Evolutionary conservation across 2,329 filamentous ascomycete genomes (phyloP).

Genomic region (Nigrograna mackinnonii): DNA sequence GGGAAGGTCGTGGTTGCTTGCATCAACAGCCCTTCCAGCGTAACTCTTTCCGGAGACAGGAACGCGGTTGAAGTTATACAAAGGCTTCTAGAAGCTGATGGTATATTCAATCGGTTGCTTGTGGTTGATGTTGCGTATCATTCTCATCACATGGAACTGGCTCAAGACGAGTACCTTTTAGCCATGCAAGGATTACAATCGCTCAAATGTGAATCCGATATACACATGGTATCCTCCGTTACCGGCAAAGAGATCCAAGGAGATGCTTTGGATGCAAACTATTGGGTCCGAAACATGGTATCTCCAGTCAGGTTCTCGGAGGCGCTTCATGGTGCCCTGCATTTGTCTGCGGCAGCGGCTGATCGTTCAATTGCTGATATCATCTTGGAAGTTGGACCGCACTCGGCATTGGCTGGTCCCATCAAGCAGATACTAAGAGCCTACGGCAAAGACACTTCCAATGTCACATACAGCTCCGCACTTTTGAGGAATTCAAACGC

Average conservation of each 20-base stretch:
- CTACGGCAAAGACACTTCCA: conserved; percentile 11
- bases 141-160: conserved; percentile 45
- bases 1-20: conserved; percentile 18
- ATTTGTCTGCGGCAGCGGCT: conserved; percentile 13
- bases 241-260: background rate
- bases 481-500: conserved; percentile 9
- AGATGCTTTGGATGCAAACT: conserved; percentile 14
- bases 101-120: conserved; percentile 44
- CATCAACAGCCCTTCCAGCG: conserved; percentile 13
- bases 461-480: conserved; percentile 11
- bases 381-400: conserved; percentile 9
- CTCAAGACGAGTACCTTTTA: conserved; percentile 29
- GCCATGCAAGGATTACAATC: conserved; percentile 3
- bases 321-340: conserved; percentile 6
- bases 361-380: conserved; percentile 15
- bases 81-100: conserved; percentile 16
- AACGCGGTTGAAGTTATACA: conserved; percentile 3
- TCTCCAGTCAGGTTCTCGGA: conserved; percentile 17
- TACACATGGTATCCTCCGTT: conserved; percentile 8
- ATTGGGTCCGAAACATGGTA: conserved; percentile 30
- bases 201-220: background rate
- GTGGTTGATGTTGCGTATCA: conserved; percentile 50
- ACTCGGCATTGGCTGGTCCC: conserved; percentile 10
- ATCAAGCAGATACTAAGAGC: conserved; percentile 10
- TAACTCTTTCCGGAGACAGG: conserved; percentile 8